Evolutionary conservation across 139 green algal genomes (phyloP).

Genomic region (Tetratostichococcus sp.): DNA sequence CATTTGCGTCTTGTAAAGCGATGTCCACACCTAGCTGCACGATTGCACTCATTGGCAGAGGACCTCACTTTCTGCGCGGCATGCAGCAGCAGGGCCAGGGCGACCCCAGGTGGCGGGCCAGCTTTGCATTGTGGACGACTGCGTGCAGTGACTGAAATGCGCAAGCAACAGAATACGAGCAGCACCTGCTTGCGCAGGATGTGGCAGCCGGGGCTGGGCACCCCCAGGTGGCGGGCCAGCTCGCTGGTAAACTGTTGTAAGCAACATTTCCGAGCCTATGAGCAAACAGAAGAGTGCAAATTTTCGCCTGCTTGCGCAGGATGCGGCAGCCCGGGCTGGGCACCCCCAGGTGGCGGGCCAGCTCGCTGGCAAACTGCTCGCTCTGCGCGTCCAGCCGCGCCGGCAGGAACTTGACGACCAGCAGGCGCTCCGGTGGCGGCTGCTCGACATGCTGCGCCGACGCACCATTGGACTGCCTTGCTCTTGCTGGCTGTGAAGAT

Average conservation of each 20-base stretch:
- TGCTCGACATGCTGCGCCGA: neutral
- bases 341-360: conserved; percentile 69
- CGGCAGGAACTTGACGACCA: conserved; percentile 66
- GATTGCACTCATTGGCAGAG: no score
- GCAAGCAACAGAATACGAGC: neutral
- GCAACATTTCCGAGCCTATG: no score
- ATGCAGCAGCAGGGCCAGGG: no score
- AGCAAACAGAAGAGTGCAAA: no score
- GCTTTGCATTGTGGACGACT: no score
- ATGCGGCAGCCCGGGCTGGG: conserved; percentile 58
- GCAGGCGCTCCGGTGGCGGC: conserved; percentile 24
- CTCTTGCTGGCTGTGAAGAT: neutral
- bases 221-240: conserved; percentile 65
- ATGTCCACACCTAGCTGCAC: no score
- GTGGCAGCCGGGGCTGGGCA: conserved; percentile 52
- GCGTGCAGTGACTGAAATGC: no score
- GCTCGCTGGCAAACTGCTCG: conserved; percentile 80
- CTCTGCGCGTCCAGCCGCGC: conserved; percentile 50
- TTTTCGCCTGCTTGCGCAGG: no score
- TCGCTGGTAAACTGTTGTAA: conserved; percentile 84
- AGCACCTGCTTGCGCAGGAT: neutral
- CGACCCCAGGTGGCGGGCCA: no score
- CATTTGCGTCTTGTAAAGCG: no score
- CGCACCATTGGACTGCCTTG: neutral
- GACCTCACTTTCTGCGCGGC: no score